Conservation (phyloP, 2,329 filamentous ascomycete species). For the Gliomastix tumulicola region DNA sequence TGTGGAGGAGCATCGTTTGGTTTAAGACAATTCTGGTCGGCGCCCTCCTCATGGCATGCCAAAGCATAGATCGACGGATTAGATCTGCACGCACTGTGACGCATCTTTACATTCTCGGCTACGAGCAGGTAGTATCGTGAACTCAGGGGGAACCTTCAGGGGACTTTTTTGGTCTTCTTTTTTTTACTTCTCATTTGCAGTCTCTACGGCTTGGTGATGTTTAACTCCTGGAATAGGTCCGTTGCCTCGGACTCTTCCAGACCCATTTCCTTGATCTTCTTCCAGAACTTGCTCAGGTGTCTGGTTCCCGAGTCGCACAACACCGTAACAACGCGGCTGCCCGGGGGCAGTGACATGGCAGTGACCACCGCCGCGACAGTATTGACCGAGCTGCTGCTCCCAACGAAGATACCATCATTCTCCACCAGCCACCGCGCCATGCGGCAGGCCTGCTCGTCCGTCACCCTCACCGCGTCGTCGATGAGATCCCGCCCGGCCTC, state of each 20-base stretch:
- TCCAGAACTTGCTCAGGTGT: slow-evolving; percentile 83
- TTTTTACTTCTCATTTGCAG: slow-evolving; percentile 1
- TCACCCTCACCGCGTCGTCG: slow-evolving; percentile 84
- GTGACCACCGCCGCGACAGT: slow-evolving; percentile 73
- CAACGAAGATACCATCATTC: slow-evolving; percentile 89
- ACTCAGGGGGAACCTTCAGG: too few relatives aligned
- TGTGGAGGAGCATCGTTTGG: too few relatives aligned
- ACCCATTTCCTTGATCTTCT: slow-evolving; percentile 60
- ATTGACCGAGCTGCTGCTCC: slow-evolving; percentile 95
- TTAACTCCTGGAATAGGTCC: slow-evolving; percentile 42
- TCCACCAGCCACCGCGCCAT: slow-evolving; percentile 98
- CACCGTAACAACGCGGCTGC: slow-evolving; percentile 71
- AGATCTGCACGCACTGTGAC: too few relatives aligned
- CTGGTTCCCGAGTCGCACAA: slow-evolving; percentile 78
- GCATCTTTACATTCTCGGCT: too few relatives aligned
- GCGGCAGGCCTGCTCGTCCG: slow-evolving; percentile 77
- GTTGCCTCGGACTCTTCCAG: slow-evolving; percentile 46
- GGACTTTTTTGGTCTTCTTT: slow-evolving; percentile 5
- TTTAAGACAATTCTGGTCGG: too few relatives aligned
- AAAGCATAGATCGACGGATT: too few relatives aligned
- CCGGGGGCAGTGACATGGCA: slow-evolving; percentile 54
- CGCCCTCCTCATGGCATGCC: too few relatives aligned
- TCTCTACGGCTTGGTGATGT: slow-evolving; percentile 7
- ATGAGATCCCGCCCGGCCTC: slow-evolving; percentile 79
- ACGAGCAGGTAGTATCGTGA: too few relatives aligned